A percentile compares a stretch with the other conserved stretches of the same genome.
Conservation (phyloP, 495 filamentous ascomycete genomes). For the Hyaloscypha hepaticicola region DNA sequence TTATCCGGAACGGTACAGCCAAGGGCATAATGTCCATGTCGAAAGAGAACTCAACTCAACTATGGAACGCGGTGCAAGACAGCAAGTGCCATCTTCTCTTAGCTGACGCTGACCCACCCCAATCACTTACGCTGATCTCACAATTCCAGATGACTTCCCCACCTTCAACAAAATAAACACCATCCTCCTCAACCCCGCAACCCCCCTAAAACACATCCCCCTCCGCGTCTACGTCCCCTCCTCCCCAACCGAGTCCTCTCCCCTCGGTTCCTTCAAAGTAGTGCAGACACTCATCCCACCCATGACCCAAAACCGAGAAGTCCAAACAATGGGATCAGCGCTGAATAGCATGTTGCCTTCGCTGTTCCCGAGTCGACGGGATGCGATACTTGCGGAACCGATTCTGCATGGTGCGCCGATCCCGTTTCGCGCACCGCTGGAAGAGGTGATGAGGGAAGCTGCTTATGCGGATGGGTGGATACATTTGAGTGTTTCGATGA, state of each 20-base stretch:
- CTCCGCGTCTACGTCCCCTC: slow-evolving; percentile 86
- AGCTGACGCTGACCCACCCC: slow-evolving; percentile 1
- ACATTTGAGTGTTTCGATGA: slow-evolving; percentile 81
- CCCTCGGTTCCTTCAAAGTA: slow-evolving; percentile 57
- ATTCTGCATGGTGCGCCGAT: slow-evolving; percentile 85
- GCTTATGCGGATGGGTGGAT: slow-evolving; percentile 93
- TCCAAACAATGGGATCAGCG: slow-evolving; percentile 78
- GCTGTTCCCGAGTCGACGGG: slow-evolving; percentile 84
- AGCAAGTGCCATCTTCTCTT: slow-evolving; percentile 50
- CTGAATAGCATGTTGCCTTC: slow-evolving; percentile 75
- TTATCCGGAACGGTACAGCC: slow-evolving; percentile 84
- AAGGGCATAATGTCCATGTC: slow-evolving; percentile 91
- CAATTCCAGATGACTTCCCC: slow-evolving; percentile 64
- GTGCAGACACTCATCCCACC: slow-evolving; percentile 67
- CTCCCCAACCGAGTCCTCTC: slow-evolving; percentile 43
- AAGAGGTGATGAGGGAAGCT: slow-evolving; percentile 77
- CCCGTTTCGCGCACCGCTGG: slow-evolving; percentile 78
- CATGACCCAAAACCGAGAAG: slow-evolving; percentile 44
- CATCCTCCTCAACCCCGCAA: slow-evolving; percentile 73
- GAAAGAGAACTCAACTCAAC: slow-evolving; percentile 78
- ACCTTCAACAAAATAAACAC: slow-evolving; percentile 72
- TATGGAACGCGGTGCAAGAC: slow-evolving; percentile 83
- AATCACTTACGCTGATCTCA: not conserved
- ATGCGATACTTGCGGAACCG: slow-evolving; percentile 85
- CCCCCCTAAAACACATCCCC: slow-evolving; percentile 77